phyloP scores from a whole-genome alignment of 768 basidiomycete species.

The Collybia sordida region DNA sequence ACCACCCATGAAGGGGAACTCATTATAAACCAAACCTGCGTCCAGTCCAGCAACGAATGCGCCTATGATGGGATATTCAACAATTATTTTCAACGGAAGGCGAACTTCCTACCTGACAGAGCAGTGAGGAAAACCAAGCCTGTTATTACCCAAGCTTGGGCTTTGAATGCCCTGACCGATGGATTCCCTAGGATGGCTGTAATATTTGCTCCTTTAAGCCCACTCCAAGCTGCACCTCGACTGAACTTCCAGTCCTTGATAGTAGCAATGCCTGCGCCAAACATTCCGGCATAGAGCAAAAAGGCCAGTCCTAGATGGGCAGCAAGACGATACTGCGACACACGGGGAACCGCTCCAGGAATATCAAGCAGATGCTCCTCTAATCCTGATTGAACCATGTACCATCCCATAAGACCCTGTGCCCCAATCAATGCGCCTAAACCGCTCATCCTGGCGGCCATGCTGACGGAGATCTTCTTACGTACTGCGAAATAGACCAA shows the following conservation, averaged over 20 bases:
- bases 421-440: constrained; percentile 83
- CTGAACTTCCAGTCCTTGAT: constrained; percentile 81
- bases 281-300: constrained; percentile 91
- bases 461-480: constrained; percentile 62
- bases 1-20: constrained; percentile 96
- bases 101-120: constrained; percentile 66
- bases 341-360: constrained; percentile 86
- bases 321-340: constrained; percentile 95
- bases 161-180: constrained; percentile 55
- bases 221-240: constrained; percentile 56
- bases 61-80: constrained; percentile 43
- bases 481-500: constrained; percentile 76
- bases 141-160: constrained; percentile 59
- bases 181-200: constrained; percentile 53
- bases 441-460: constrained; percentile 64
- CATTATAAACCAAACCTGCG: constrained; percentile 96
- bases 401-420: constrained; percentile 95
- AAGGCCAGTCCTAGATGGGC: constrained; percentile 93
- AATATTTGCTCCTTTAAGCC: constrained; percentile 42
- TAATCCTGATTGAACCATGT: constrained; percentile 98
- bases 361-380: constrained; percentile 78
- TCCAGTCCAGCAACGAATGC: constrained; percentile 98
- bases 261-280: constrained; percentile 72
- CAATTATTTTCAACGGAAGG: constrained; percentile 2
- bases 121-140: constrained; percentile 89